Conservation (phyloP, 768 basidiomycete genomes). For the Inosperma sp. region DNA sequence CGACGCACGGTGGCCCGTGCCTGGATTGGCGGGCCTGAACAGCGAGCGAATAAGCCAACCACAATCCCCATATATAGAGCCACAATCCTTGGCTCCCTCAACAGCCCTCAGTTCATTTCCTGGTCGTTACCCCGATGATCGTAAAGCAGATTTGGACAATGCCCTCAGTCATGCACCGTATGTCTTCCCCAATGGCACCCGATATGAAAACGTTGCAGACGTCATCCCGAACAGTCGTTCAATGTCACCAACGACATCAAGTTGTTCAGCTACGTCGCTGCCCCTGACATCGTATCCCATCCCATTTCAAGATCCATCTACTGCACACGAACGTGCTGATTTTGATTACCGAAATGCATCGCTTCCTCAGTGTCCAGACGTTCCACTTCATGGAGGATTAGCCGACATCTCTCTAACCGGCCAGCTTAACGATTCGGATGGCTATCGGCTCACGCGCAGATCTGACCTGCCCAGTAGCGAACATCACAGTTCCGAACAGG, state of each 20-base stretch:
- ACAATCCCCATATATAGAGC: constrained; percentile 52
- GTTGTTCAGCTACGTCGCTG: constrained; percentile 54
- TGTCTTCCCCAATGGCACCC: constrained; percentile 24
- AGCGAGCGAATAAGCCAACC: constrained; percentile 41
- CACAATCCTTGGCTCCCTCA: constrained; percentile 48
- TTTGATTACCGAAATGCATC: constrained; percentile 64
- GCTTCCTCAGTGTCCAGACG: constrained; percentile 49
- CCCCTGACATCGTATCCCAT: constrained; percentile 65
- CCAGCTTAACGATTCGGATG: constrained; percentile 49
- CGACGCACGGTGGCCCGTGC: constrained; percentile 37
- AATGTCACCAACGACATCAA: constrained; percentile 63
- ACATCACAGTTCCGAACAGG: constrained; percentile 27
- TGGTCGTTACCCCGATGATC: constrained; percentile 28
- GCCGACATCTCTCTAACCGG: constrained; percentile 59
- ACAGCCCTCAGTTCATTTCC: constrained; percentile 25
- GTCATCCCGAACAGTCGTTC: constrained; percentile 52
- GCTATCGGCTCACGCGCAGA: constrained; percentile 44
- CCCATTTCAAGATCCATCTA: constrained; percentile 51
- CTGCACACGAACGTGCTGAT: constrained; percentile 54
- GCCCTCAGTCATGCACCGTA: constrained; percentile 25
- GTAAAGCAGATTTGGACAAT: constrained; percentile 23
- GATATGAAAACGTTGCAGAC: constrained; percentile 20
- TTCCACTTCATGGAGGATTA: constrained; percentile 69
- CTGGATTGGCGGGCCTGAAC: constrained; percentile 34
- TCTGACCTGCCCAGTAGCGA: background rate